Base-by-base conservation (phyloP, 441 rosid species). In the Theobroma grandiflorum region DNA sequence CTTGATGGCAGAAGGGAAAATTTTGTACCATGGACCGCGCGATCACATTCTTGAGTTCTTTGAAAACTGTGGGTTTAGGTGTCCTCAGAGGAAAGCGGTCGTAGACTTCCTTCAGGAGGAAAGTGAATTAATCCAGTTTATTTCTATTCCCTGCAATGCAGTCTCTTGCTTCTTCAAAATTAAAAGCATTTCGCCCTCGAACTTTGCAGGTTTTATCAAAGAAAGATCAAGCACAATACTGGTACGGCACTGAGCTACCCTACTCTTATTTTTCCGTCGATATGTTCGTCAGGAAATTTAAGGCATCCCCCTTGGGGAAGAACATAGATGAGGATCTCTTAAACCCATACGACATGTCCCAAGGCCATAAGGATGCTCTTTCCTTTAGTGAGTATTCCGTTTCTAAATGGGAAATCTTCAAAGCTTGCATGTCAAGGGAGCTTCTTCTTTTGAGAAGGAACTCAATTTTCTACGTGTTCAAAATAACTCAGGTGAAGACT, bases 41-140 rank as follows among this genome's bases (percentile, higher is more conserved):
- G 79, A 85, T n/a, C 76, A 79, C 14, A 78, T 79, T 76, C 66
- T 87, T 18, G 80, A 83, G 8, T 92, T 91, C 79, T 92, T 92
- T 37, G 88, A 91, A 83, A 86, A 86, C 10, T 89, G 90, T 72
- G 95, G 97, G 40, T 92, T 92, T 52, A 85, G 42, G 75, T 90
- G 97, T 77, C 97, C 93, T 9, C 86, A 85, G 65, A 86, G 95
- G 81, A 91, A 91, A 87, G 95, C 91, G 4, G 90, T 89, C 8
- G 91, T 92, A 50, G 93, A 91, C 84, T 92, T 87, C 66, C 86
- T 92, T 68, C 92, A 91, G 31, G 95, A 92, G 90, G 96, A 86
- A 82, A 78, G 58, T 62, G 26, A 70, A 49, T 40, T 40, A 6
- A 49, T 49, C 12, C 22, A 31, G 26, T 47, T 64, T 11, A 6